These are phyloP conservation scores for Sporobolus alterniflorus DNA, from an alignment of 202 grass and related monocot genomes.

Conservation along the genomic window DNA sequence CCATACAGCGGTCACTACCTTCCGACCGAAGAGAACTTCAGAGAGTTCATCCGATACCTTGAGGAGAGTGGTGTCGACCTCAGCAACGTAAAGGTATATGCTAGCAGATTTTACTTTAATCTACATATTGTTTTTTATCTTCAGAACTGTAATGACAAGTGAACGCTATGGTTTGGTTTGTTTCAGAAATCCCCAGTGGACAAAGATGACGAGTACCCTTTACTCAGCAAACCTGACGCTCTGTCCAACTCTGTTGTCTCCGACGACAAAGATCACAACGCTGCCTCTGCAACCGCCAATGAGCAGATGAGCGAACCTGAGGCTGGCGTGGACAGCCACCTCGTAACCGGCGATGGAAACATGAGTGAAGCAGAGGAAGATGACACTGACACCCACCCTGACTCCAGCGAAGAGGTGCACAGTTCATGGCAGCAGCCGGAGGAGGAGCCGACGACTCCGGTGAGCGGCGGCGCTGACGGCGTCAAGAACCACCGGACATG, in stretches of 20 bases:
- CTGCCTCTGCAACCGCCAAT: background rate
- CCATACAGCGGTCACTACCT: conserved; percentile 98
- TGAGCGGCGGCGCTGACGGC: background rate
- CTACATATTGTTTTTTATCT: too few species aligned
- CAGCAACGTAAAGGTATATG: conserved; percentile 70
- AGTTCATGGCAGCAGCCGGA: background rate
- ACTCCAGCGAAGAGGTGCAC: conserved; percentile 8
- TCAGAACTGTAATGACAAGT: conserved; percentile 24
- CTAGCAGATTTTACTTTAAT: background rate
- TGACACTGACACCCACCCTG: background rate
- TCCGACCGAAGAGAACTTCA: conserved; percentile 93
- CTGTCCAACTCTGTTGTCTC: conserved; percentile 6
- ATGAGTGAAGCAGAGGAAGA: conserved; percentile 60
- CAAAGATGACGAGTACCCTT: conserved; percentile 67
- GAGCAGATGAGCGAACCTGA: conserved; percentile 27
- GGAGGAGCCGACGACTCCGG: background rate
- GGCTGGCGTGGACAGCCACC: background rate
- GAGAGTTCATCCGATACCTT: conserved; percentile 81
- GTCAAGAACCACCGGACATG: conserved; percentile 43
- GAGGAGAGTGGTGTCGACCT: conserved; percentile 66
- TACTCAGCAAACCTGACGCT: conserved; percentile 20
- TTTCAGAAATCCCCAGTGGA: conserved; percentile 66
- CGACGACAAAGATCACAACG: background rate
- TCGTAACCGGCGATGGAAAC: conserved; percentile 3
- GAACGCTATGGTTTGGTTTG: background rate